A percentile compares a stretch with the other conserved stretches of the same genome.
These are phyloP conservation scores for Eimeria acervulina DNA, from an alignment of 169 alveolate genomes.

Conservation along the genomic window DNA sequence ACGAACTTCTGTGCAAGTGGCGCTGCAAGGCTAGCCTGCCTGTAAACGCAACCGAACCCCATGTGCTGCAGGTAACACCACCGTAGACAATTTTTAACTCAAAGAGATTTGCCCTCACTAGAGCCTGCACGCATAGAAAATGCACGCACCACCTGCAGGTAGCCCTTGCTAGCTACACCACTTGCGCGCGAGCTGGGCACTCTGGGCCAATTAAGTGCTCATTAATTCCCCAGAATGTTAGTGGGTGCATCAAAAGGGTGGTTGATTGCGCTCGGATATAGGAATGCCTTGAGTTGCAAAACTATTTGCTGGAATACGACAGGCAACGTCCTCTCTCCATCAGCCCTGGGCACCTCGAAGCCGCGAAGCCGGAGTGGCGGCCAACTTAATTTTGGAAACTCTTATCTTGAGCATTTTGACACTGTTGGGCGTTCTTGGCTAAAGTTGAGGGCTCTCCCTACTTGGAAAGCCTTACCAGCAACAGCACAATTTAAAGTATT, in stretches of 20 bases:
- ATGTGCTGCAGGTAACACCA: too few species aligned
- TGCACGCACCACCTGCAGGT: too few species aligned
- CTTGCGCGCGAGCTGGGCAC: too few species aligned
- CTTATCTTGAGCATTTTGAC: neutral
- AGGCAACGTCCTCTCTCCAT: neutral
- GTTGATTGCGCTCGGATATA: too few species aligned
- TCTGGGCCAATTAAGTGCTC: too few species aligned
- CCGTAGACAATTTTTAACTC: too few species aligned
- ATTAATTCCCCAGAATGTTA: too few species aligned
- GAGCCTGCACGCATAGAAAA: too few species aligned
- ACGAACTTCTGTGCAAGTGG: neutral
- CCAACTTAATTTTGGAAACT: neutral
- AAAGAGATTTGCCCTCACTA: too few species aligned
- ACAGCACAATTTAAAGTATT: neutral
- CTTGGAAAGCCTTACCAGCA: neutral
- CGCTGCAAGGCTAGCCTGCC: neutral
- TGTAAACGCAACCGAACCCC: too few species aligned
- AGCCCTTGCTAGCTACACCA: too few species aligned
- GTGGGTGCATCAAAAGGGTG: too few species aligned
- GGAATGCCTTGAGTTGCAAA: neutral
- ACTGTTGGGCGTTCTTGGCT: neutral
- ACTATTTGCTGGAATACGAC: neutral
- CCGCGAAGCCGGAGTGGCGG: neutral
- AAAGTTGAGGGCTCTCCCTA: neutral
- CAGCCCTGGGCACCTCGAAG: neutral